Base-by-base conservation (phyloP, 2,329 filamentous ascomycete species). In the Didymella glomerata region DNA sequence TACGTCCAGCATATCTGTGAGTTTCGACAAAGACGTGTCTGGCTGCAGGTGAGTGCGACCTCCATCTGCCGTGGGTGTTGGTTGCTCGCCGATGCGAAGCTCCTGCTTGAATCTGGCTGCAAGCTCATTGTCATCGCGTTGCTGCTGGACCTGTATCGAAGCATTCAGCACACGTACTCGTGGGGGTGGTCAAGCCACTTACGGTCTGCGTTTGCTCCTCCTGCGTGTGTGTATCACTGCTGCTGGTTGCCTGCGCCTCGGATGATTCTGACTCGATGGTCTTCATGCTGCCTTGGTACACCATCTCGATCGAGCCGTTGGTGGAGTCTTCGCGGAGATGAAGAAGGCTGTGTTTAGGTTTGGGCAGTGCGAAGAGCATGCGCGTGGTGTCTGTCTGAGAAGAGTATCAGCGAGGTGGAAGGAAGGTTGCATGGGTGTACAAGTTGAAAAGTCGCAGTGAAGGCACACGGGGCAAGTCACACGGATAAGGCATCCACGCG, bases 1-100 rank as follows among this genome's bases (percentile, higher is more conserved):
- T 5, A 60, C 57, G 14, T 57, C 60, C n/a, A 75, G 64, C 62
- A 76, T 71, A 14, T 71, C 69, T 9, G 67, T 73, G 24, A 74
- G 68, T 44, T 60, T 63, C 10, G 71, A 71, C 2, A 66, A 68
- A 11, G 67, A 70, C 20, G 63, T 61, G 8, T 69, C 68, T 27
- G 62, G 62, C 30, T 67, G 63, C 3, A 67, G 27, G n/a, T 28
- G 50, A 18, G 57, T 49, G 10, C 41, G 30, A 11, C 14, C 20
- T 11, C 25, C 45, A n/a, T 53, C 42, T 32, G 60, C 57, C 4
- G 42, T 49, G 13, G 48, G 42, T 11, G 14, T 13, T 4, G 47
- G 22, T 9, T 46, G 52, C 16, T 66, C 62, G 32, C 46, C 52
- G 18, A 67, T 55, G n/a, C 48, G 68, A 20, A 69, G 61, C 42